Evolutionary conservation across 257 asterid genomes (phyloP), one percentile per base, ranked within the genome.

Genomic region (Mitragyna speciosa): DNA sequence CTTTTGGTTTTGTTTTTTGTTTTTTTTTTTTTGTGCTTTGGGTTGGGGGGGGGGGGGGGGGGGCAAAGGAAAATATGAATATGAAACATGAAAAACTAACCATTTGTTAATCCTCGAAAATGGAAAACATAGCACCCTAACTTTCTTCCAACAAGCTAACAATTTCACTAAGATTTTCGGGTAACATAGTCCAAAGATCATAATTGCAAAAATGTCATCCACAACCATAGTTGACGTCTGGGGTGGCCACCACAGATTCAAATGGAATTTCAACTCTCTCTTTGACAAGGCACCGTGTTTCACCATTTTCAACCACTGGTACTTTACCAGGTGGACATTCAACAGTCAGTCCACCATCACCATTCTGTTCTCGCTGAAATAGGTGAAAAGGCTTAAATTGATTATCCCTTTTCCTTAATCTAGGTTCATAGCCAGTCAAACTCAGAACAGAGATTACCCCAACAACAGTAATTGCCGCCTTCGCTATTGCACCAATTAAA

Each of bases 251-350:
- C 77, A 73, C 89, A 0, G 97, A 88, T 63, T 87, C 93, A 49
- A 95, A 93, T 2, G 99, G 99, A 28, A 95, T 83, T 79, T 91
- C 96, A n/a, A 95, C 95, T 82, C 99, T 88, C 90, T 92, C 97
- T 70, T 94, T 95, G 83, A 92, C 99, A 11, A 93, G 81, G 51
- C 98, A 91, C 69, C 94, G 86, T 8, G 75, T 84, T 85, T 95
- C 98, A 12, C 99, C 98, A 52, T 93, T 89, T 79, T 93, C 97
- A 0, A 84, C 74, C 75, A 92, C 90, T 0, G 78, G 84, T 3
- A 94, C 91, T 82, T 92, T 96, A 72, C 99, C 98, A 0, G 92
- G 92, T 16, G 98, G 99, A 45, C 98, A 93, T 52, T 78, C 84
- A 4, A 26, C 12, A 6, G 49, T 30, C 9, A 49, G 24, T 70